Evolutionary conservation across 2,329 filamentous ascomycete species (phyloP).

Genomic region (Penicillium sp.): DNA sequence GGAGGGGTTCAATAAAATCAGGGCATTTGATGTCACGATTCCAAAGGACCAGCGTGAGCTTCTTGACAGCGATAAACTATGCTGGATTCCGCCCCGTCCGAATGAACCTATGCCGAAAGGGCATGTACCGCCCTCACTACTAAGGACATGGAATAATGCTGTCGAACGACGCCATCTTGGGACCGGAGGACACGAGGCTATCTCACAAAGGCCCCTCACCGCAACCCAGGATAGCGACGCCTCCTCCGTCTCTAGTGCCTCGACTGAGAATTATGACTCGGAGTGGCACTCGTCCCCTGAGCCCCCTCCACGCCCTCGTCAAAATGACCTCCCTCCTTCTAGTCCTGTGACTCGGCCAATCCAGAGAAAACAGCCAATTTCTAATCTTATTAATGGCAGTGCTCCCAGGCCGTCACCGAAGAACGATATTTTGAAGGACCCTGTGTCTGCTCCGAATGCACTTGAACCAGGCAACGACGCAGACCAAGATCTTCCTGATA

Average conservation of each 20-base stretch:
- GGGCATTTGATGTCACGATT: not conserved
- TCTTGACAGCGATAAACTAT: not conserved
- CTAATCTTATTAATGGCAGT: not conserved
- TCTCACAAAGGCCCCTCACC: slow-evolving; percentile 4
- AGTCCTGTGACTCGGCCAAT: not conserved
- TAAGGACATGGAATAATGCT: not conserved
- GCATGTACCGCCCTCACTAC: not conserved
- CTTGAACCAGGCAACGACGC: not conserved
- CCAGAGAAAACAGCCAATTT: not conserved
- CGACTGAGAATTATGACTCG: not conserved
- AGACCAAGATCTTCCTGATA: not conserved
- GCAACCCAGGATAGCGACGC: slow-evolving; percentile 16
- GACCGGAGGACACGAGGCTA: not conserved
- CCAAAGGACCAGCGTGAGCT: not conserved
- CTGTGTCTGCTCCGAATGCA: not conserved
- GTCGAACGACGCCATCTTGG: not conserved
- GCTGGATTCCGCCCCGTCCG: not conserved
- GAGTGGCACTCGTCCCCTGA: slow-evolving; percentile 22
- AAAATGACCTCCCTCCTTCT: not conserved
- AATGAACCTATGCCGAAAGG: not conserved
- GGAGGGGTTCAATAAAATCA: not conserved
- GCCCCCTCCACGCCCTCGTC: not conserved
- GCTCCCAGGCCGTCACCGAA: not conserved
- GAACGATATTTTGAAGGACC: not conserved
- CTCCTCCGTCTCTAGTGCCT: slow-evolving; percentile 11